Evolutionary conservation across 257 asterid genomes (phyloP).

Genomic region (Linaria vulgaris): DNA sequence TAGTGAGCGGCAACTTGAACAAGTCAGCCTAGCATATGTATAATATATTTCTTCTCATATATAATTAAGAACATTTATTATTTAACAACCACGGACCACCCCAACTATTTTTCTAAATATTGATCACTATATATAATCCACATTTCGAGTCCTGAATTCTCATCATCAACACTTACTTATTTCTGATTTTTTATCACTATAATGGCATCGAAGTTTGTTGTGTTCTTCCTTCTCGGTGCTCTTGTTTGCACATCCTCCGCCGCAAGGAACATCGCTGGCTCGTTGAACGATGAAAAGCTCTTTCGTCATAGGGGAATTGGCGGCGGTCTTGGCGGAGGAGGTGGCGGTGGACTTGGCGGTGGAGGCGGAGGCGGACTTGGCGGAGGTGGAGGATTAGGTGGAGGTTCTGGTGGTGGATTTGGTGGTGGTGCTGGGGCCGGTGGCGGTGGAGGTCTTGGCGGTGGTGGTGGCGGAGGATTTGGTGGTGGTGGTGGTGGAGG

Average conservation of each 20-base stretch:
- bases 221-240: constrained; percentile 25
- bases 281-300: neutral
- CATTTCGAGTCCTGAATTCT: constrained; percentile 6
- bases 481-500: constrained; percentile 10
- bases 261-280: constrained; percentile 24
- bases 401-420: constrained; percentile 6
- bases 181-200: neutral
- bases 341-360: constrained; percentile 7
- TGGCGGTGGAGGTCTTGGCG: constrained; percentile 11
- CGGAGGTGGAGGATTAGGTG: too few relatives aligned
- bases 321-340: constrained; percentile 21
- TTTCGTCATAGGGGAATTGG: neutral
- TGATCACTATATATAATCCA: constrained; percentile 20
- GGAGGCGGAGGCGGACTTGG: neutral
- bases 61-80: constrained; percentile 26
- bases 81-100: too few relatives aligned
- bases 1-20: neutral
- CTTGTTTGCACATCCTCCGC: constrained; percentile 28
- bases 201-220: constrained; percentile 24
- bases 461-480: constrained; percentile 11
- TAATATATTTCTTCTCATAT: too few relatives aligned
- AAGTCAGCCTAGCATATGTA: neutral
- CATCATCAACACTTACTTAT: constrained; percentile 1
- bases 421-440: constrained; percentile 3
- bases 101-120: neutral